A percentile compares a stretch with the other conserved stretches of the same genome.
Evolutionary conservation across 83 land plant genomes (phyloP).

Genomic region (Diphasiastrum complanatum): DNA sequence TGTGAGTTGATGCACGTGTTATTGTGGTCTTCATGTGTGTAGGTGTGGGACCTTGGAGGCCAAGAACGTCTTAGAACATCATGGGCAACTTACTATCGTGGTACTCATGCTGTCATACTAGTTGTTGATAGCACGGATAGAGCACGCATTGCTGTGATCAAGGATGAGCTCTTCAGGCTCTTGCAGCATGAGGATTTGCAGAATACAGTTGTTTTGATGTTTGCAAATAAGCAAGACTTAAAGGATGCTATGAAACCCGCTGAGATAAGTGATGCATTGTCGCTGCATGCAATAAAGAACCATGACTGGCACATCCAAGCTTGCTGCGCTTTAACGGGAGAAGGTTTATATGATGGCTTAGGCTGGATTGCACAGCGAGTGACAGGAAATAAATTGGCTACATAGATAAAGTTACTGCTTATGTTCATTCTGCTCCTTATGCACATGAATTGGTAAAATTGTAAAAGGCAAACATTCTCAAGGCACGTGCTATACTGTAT

Average conservation of each 20-base stretch:
- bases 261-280: constrained; percentile 89
- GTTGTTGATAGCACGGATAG: constrained; percentile 96
- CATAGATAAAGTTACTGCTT: no score
- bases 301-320: constrained; percentile 99
- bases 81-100: constrained; percentile 96
- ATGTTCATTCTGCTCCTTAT: no score
- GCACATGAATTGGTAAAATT: no score
- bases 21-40: not conserved
- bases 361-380: constrained; percentile 89
- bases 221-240: constrained; percentile 94
- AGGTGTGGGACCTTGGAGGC: constrained; percentile 98
- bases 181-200: constrained; percentile 84
- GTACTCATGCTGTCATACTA: constrained; percentile 85
- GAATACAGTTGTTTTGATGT: constrained; percentile 69
- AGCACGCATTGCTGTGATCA: constrained; percentile 73
- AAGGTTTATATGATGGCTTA: constrained; percentile 83
- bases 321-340: constrained; percentile 88
- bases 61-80: constrained; percentile 86
- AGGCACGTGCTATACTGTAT: no score
- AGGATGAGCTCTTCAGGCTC: constrained; percentile 85
- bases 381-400: no score
- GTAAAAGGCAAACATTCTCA: no score
- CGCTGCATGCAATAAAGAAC: constrained; percentile 83
- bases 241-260: constrained; percentile 98
- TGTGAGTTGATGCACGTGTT: not conserved